phyloP scores from a whole-genome alignment of 164 flowering plant genomes.

The Piper longum region DNA sequence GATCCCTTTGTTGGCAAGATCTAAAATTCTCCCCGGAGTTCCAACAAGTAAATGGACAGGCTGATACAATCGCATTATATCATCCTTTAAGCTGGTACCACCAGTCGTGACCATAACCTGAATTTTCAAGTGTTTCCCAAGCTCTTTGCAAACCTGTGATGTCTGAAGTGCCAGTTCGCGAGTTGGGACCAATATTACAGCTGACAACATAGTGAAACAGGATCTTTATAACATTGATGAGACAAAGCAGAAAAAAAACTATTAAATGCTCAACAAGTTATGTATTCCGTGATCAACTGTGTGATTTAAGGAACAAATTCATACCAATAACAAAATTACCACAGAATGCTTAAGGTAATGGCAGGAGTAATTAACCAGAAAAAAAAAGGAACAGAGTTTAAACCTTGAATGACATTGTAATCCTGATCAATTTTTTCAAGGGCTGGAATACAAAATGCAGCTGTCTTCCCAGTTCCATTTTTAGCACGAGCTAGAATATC shows the following conservation, averaged over 20 bases:
- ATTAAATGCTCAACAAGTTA: background rate
- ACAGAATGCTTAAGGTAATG: no score
- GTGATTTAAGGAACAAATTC: no score
- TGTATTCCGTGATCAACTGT: no score
- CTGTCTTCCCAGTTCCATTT: slow-evolving; percentile 99
- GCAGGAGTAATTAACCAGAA: background rate
- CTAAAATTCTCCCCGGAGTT: slow-evolving; percentile 93
- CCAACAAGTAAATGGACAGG: slow-evolving; percentile 98
- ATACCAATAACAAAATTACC: no score
- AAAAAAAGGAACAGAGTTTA: background rate
- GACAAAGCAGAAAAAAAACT: background rate
- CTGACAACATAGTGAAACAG: slow-evolving; percentile 19
- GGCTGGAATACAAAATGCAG: slow-evolving; percentile 97
- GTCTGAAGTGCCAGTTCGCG: slow-evolving; percentile 97
- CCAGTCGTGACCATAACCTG: slow-evolving; percentile 98
- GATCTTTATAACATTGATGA: background rate
- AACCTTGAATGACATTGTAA: slow-evolving; percentile 93
- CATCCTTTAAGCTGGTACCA: slow-evolving; percentile 94
- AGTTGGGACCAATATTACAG: slow-evolving; percentile 86
- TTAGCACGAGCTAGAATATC: slow-evolving; percentile 98
- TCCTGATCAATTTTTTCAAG: slow-evolving; percentile 96
- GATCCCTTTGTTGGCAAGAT: slow-evolving; percentile 88
- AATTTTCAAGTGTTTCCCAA: slow-evolving; percentile 86
- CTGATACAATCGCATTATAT: slow-evolving; percentile 96
- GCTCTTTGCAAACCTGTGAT: slow-evolving; percentile 97